A percentile compares a stretch with the other conserved stretches of the same genome.
Evolutionary conservation across 345 rosid genomes (phyloP).

Genomic region (Eucalyptus marginata): DNA sequence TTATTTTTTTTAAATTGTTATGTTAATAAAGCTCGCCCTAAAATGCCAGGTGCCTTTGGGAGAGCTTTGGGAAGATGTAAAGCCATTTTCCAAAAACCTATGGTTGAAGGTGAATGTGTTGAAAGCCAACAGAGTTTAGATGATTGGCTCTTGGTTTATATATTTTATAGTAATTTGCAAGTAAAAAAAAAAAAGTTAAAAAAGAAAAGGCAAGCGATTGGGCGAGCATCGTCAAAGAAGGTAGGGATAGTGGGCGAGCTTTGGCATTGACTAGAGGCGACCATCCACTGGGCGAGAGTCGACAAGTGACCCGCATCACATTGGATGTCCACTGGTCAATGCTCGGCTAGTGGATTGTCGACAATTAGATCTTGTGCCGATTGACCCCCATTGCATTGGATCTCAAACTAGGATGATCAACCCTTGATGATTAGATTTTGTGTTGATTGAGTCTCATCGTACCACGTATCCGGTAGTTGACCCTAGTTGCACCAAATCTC

Average conservation of each 20-base stretch:
- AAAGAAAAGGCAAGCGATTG: not conserved
- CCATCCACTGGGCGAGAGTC: not conserved
- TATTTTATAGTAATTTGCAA: not conserved
- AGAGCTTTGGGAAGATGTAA: not conserved
- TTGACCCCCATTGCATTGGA: not conserved
- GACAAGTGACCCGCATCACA: fast-evolving
- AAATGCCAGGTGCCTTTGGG: not conserved
- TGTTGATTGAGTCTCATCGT: not conserved
- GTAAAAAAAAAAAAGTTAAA: not conserved
- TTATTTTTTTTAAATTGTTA: fast-evolving
- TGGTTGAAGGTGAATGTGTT: not conserved
- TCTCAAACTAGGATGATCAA: not conserved
- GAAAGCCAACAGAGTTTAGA: not conserved
- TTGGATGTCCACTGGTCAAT: not conserved
- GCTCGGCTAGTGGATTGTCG: too few species aligned
- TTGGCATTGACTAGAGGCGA: not conserved
- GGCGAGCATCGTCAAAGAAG: not conserved
- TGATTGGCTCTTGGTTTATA: not conserved
- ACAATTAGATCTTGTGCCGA: fast-evolving
- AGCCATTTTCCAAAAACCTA: too few species aligned
- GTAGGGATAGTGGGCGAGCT: not conserved
- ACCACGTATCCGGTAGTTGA: not conserved
- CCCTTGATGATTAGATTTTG: not conserved
- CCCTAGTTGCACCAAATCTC: not conserved
- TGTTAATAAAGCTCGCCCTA: too few species aligned